Conservation (phyloP, 176 grass and related monocot genomes). For the Triticum urartu region DNA sequence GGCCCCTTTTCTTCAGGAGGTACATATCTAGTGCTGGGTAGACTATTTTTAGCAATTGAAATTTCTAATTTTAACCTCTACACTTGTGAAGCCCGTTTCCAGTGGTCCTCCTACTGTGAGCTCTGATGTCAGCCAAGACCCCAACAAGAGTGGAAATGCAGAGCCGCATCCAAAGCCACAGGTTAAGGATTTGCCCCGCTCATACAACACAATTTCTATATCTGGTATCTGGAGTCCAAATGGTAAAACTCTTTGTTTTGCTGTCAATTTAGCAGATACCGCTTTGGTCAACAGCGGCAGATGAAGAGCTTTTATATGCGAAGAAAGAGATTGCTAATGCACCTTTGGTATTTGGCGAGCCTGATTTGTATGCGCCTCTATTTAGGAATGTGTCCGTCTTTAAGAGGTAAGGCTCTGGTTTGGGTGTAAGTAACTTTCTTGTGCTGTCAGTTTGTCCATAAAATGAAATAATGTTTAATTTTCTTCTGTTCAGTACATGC, state of each 20-base stretch:
- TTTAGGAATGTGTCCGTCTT: conserved; percentile 69
- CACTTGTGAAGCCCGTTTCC: conserved; percentile 51
- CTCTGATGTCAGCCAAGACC: conserved; percentile 24
- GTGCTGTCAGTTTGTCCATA: neutral
- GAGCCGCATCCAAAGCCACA: conserved; percentile 24
- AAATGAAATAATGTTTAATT: neutral
- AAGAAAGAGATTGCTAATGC: conserved; percentile 60
- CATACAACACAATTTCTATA: neutral
- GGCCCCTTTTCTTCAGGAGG: conserved; percentile 38
- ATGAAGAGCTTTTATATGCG: conserved; percentile 73
- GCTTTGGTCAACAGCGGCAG: conserved; percentile 56
- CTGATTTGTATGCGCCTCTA: conserved; percentile 63
- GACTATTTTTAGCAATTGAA: neutral
- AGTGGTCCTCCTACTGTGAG: conserved; percentile 34
- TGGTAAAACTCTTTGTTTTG: conserved; percentile 16
- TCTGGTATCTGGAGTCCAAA: neutral
- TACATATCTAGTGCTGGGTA: conserved; percentile 17
- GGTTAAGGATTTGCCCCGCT: conserved; percentile 38
- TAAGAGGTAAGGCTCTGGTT: conserved; percentile 49
- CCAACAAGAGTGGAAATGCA: neutral
- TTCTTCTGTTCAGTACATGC: conserved; percentile 8
- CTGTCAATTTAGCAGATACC: conserved; percentile 43
- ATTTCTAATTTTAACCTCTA: conserved; percentile 23
- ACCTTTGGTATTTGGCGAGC: conserved; percentile 46
- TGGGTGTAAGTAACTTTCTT: neutral